Base-by-base conservation (phyloP, 1,284 basidiomycete genomes). In the Testicularia cyperi region DNA sequence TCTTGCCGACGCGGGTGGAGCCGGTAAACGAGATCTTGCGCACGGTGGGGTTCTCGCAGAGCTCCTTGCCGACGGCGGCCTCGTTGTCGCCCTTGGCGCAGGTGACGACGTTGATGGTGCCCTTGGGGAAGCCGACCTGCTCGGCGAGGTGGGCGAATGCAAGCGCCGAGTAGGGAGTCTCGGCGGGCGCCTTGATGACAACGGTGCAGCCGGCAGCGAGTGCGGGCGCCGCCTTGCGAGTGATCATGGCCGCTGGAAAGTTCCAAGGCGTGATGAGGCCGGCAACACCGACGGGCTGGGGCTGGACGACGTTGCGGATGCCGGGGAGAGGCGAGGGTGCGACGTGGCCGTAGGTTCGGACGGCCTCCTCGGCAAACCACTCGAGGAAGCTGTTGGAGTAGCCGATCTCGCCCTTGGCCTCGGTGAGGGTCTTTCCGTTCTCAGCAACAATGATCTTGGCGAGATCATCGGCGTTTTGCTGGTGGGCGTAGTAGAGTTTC, bases 11-110 rank as follows among this genome's bases (percentile, higher is more conserved):
- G 12, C 84, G 80, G 0, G 92, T 97, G 15, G 88, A 90, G 18
- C 80, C 92, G 2, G 95, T 99, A 78, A 99, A 98, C 6, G 88
- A 88, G 25, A 98, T 83, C 79, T 97, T 98, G 75, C 83, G 86
- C 43, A 94, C 85, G 26, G 77, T 79, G 55, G 83, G 83, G 52
- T 78, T 80, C 65, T 78, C 77, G 53, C 79, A 80, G 28, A 81
- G 65, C 73, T 80, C 80, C 53, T 86, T 86, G 23, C 89, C 92
- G 16, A 94, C 88, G 21, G 86, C 88, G 20, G 74, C 75, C 33
- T 92, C 84, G 68, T 92, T 86, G 35, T 70, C 66, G n/a, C 74
- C 74, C 71, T 87, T 88, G 38, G 85, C 82, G 2, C 90, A 90
- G 10, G 91, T 90, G 32, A 98, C 84, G 44, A 96, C 83, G 78